These are phyloP conservation scores for Boletus edulis DNA, from an alignment of 768 basidiomycete species.

Conservation along the genomic window DNA sequence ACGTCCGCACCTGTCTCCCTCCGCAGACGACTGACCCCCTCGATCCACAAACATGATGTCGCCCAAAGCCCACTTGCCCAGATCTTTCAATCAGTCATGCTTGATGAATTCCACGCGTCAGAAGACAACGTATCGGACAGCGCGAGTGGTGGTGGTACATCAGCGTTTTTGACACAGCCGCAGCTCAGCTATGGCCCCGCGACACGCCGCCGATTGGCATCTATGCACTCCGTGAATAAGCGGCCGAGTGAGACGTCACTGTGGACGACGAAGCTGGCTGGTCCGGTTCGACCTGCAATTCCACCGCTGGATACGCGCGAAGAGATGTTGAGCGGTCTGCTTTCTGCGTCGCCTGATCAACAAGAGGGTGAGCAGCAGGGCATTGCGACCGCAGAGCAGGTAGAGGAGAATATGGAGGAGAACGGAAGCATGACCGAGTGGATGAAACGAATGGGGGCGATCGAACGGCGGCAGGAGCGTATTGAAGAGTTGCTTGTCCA, in stretches of 20 bases:
- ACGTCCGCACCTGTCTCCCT: slow-evolving; percentile 12
- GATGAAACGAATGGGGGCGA: slow-evolving; percentile 35
- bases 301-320: slow-evolving; percentile 26
- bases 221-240: slow-evolving; percentile 26
- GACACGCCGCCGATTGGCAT: slow-evolving; percentile 38
- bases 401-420: slow-evolving; percentile 26
- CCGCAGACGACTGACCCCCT: slow-evolving; percentile 22
- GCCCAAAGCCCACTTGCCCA: slow-evolving; percentile 63
- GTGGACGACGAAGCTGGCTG: neutral
- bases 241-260: slow-evolving; percentile 14
- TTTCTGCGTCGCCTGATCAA: slow-evolving; percentile 30
- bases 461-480: slow-evolving; percentile 46
- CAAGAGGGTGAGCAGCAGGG: neutral
- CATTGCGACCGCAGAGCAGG: slow-evolving; percentile 25
- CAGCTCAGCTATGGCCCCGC: slow-evolving; percentile 38
- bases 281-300: slow-evolving; percentile 7
- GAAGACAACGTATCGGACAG: slow-evolving; percentile 30
- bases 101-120: slow-evolving; percentile 44
- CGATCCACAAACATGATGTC: slow-evolving; percentile 19
- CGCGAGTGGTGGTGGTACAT: slow-evolving; percentile 8
- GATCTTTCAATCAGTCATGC: slow-evolving; percentile 63
- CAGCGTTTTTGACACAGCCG: slow-evolving; percentile 5
- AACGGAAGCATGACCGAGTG: slow-evolving; percentile 28
- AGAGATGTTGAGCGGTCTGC: slow-evolving; percentile 14
- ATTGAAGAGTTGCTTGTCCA: slow-evolving; percentile 47